A percentile compares a stretch with the other conserved stretches of the same genome.
These are phyloP conservation scores for Pythium volutum DNA, from an alignment of 352 stramenopile species.

Conservation along the genomic window DNA sequence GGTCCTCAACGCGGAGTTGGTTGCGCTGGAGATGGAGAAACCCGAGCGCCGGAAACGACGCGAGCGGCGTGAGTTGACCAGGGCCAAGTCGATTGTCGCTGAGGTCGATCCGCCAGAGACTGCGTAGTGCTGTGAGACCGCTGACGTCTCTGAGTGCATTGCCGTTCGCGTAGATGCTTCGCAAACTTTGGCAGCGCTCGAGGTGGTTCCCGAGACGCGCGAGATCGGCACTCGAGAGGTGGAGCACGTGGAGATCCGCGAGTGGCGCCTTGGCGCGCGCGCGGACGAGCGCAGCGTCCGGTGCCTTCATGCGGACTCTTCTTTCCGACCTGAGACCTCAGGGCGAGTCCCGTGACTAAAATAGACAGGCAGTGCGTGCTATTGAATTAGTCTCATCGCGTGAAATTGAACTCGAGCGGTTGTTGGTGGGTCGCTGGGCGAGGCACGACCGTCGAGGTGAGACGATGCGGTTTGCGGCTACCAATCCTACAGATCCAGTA, in stretches of 20 bases:
- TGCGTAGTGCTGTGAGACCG: slow-evolving; percentile 32
- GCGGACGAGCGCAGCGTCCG: slow-evolving; percentile 43
- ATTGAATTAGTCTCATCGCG: slow-evolving; percentile 5
- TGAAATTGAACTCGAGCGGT: slow-evolving; percentile 21
- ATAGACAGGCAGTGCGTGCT: neutral
- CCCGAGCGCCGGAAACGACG: slow-evolving; percentile 46
- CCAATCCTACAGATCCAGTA: neutral
- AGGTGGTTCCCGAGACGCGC: slow-evolving; percentile 53
- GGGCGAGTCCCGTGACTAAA: neutral
- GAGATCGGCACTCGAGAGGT: slow-evolving; percentile 50
- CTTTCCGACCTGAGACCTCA: neutral
- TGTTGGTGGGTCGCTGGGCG: neutral
- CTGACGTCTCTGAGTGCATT: slow-evolving; percentile 51
- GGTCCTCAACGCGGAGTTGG: slow-evolving; percentile 41
- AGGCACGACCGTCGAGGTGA: slow-evolving; percentile 5
- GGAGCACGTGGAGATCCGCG: slow-evolving; percentile 39
- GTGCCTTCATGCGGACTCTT: slow-evolving; percentile 32
- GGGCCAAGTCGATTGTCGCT: slow-evolving; percentile 47
- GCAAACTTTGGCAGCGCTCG: slow-evolving; percentile 36
- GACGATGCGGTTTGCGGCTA: slow-evolving; percentile 5
- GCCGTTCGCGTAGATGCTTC: slow-evolving; percentile 48
- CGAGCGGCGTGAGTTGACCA: slow-evolving; percentile 33
- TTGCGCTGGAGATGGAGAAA: slow-evolving; percentile 59
- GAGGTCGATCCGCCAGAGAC: slow-evolving; percentile 56
- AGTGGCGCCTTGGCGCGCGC: slow-evolving; percentile 51